Evolutionary conservation across 1,284 basidiomycete species (phyloP).

Genomic region (Heterobasidion irregulare): DNA sequence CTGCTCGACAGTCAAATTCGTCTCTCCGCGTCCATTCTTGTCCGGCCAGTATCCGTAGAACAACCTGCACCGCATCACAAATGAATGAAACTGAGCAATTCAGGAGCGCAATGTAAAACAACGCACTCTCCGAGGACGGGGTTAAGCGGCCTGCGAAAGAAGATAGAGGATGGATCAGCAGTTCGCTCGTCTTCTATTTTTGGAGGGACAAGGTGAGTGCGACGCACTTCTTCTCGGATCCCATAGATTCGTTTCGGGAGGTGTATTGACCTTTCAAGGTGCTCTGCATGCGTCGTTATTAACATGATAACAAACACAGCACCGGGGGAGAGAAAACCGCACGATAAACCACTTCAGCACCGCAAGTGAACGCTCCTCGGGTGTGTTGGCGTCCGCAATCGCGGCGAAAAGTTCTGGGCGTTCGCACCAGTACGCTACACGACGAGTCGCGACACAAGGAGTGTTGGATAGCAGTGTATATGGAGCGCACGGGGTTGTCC

Average conservation of each 20-base stretch:
- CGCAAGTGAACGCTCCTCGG: constrained; percentile 65
- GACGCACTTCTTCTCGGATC: constrained; percentile 90
- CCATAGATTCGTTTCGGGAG: constrained; percentile 86
- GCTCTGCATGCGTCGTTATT: constrained; percentile 32
- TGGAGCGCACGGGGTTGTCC: too few relatives aligned
- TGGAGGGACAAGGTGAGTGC: background rate
- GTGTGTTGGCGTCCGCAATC: constrained; percentile 69
- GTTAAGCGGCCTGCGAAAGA: constrained; percentile 70
- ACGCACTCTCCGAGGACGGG: constrained; percentile 90
- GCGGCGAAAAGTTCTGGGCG: constrained; percentile 77
- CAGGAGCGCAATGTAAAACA: background rate
- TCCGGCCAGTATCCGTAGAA: constrained; percentile 94
- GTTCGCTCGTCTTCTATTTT: background rate
- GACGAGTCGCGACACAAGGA: too few relatives aligned
- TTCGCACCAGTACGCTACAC: constrained; percentile 87
- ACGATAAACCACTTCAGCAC: constrained; percentile 91
- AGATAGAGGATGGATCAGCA: constrained; percentile 3
- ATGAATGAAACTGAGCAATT: background rate
- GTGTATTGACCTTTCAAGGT: constrained; percentile 96
- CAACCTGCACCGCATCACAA: constrained; percentile 35
- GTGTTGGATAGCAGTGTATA: too few relatives aligned
- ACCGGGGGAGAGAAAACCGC: constrained; percentile 17
- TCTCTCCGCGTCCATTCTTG: constrained; percentile 72
- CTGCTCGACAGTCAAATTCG: constrained; percentile 88
- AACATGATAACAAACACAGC: background rate